Percentiles rank a stretch among this genome's conserved stretches.
phyloP scores from a whole-genome alignment of 495 filamentous ascomycete genomes.

The Tuber microsphaerosporum region DNA sequence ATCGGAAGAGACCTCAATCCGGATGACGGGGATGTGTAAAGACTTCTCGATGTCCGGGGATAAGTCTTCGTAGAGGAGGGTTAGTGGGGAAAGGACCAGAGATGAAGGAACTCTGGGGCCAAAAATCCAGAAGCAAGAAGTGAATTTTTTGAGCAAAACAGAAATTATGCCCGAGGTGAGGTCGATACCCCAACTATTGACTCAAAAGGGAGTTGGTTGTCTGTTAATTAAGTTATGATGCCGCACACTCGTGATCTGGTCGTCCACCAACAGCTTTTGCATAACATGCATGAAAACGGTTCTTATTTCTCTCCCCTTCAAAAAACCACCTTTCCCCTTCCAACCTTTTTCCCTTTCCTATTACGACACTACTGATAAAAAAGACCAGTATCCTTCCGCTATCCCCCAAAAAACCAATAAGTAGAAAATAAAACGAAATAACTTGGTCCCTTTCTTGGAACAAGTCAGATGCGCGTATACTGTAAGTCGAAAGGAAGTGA shows the following conservation, averaged over 20 bases:
- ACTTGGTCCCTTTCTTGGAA: background rate
- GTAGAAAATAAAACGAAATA: background rate
- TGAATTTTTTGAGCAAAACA: background rate
- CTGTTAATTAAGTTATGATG: constrained; percentile 1
- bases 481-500: background rate
- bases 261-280: background rate
- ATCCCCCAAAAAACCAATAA: background rate
- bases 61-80: background rate
- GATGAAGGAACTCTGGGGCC: background rate
- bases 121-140: background rate
- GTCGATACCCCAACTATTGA: background rate
- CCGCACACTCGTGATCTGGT: background rate
- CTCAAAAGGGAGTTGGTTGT: background rate
- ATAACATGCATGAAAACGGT: background rate
- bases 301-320: background rate
- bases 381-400: background rate
- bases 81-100: background rate
- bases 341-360: background rate
- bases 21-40: background rate
- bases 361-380: background rate
- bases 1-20: background rate
- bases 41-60: background rate
- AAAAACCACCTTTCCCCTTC: background rate
- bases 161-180: background rate
- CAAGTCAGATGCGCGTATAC: background rate